phyloP scores from a whole-genome alignment of 1,284 basidiomycete genomes.

The Ceratobasidium sp. region DNA sequence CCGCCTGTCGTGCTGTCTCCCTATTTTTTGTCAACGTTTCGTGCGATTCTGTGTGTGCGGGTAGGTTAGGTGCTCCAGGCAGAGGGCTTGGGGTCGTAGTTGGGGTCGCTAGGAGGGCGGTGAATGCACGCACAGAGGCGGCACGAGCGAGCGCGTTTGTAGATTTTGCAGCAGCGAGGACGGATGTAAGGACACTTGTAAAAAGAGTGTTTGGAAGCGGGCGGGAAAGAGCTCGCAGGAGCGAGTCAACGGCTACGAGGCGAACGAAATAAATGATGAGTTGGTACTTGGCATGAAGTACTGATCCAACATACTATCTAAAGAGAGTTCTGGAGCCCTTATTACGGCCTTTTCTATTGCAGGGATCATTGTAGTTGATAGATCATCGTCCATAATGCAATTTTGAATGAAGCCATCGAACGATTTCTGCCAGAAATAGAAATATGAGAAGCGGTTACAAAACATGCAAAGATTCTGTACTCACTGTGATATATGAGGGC shows the following conservation, averaged over 20 bases:
- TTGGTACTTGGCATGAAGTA: neutral
- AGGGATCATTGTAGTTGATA: conserved; percentile 63
- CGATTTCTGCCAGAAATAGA: conserved; percentile 52
- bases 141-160: conserved; percentile 69
- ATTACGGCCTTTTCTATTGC: conserved; percentile 75
- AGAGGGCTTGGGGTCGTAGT: neutral
- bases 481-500: conserved; percentile 59
- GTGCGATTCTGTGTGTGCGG: neutral
- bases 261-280: neutral
- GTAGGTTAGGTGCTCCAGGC: conserved; percentile 5
- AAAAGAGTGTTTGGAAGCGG: conserved; percentile 63
- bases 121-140: conserved; percentile 68
- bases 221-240: conserved; percentile 64
- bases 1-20: conserved; percentile 64
- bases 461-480: conserved; percentile 43
- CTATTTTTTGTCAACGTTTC: conserved; percentile 48
- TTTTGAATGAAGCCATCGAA: conserved; percentile 68
- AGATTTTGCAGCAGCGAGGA: conserved; percentile 79
- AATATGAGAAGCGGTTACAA: conserved; percentile 40
- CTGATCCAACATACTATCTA: conserved; percentile 57
- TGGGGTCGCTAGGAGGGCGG: conserved; percentile 56
- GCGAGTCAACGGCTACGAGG: conserved; percentile 60
- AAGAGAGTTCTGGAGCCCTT: conserved; percentile 74
- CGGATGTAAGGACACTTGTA: conserved; percentile 68
- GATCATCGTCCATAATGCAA: conserved; percentile 60